Conservation (phyloP, 306 rosid species). For the Coriaria nepalensis region DNA sequence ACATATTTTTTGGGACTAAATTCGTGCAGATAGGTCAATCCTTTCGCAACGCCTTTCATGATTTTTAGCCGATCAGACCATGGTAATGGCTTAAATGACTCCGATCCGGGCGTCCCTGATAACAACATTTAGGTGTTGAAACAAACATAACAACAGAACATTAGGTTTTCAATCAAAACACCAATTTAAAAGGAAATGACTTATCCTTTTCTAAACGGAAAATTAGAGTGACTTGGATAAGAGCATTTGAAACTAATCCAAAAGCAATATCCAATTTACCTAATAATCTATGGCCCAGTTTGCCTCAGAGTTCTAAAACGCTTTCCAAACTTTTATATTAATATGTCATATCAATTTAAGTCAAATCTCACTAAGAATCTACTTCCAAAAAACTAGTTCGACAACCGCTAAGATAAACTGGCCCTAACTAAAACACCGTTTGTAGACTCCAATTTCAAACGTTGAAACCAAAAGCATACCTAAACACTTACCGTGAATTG, state of each 20-base stretch:
- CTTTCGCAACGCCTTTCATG: conserved; percentile 79
- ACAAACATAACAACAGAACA: conserved; percentile 16
- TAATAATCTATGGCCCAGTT: too few species aligned
- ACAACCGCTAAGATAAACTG: not conserved
- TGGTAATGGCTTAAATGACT: conserved; percentile 39
- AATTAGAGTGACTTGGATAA: too few species aligned
- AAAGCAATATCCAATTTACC: too few species aligned
- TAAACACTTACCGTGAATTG: conserved; percentile 60
- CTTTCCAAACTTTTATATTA: too few species aligned
- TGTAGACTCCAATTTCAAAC: too few species aligned
- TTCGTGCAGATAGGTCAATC: conserved; percentile 79
- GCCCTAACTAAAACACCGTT: not conserved
- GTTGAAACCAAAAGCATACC: not conserved
- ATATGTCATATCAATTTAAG: too few species aligned
- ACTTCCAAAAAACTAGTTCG: too few species aligned
- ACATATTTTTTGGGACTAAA: conserved; percentile 92
- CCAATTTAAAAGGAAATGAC: not conserved
- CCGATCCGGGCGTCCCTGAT: conserved; percentile 63
- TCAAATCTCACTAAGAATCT: too few species aligned
- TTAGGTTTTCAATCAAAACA: conserved; percentile 5
- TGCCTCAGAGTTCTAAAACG: too few species aligned
- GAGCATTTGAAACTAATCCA: too few species aligned
- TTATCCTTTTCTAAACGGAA: too few species aligned
- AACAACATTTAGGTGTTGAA: conserved; percentile 12
- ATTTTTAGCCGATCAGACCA: conserved; percentile 64